A percentile compares a stretch with the other conserved stretches of the same genome.
Conservation (phyloP, 2,329 filamentous ascomycete species). For the Colletotrichum lentis region DNA sequence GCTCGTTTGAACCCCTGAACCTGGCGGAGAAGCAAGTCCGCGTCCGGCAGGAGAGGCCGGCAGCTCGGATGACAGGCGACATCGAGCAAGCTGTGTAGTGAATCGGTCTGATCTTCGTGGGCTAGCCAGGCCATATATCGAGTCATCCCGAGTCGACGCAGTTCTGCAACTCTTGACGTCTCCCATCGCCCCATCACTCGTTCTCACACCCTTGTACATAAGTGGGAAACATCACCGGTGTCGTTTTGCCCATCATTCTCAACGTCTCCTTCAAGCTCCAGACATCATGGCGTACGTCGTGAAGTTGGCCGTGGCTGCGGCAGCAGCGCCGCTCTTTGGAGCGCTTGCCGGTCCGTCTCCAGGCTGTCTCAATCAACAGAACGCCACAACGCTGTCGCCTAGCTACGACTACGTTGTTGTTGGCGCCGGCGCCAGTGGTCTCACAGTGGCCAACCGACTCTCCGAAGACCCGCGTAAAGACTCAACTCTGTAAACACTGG, state of each 20-base stretch:
- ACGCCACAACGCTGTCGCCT: constrained; percentile 20
- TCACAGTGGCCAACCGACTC: constrained; percentile 49
- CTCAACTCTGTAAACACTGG: neutral
- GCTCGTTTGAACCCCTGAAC: constrained; percentile 18
- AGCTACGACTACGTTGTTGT: constrained; percentile 47
- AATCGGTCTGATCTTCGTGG: constrained; percentile 6
- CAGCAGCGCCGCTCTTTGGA: constrained; percentile 31
- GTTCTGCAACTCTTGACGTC: constrained; percentile 5
- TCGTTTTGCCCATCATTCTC: neutral
- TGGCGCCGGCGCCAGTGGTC: constrained; percentile 49
- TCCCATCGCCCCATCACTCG: constrained; percentile 18
- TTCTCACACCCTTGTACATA: constrained; percentile 23
- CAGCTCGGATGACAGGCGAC: neutral
- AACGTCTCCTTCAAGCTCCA: neutral
- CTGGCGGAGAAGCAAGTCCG: constrained; percentile 20
- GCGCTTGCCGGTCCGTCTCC: constrained; percentile 28
- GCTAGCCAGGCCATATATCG: constrained; percentile 8
- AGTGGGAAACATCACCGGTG: constrained; percentile 6
- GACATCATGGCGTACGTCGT: constrained; percentile 20
- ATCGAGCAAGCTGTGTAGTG: neutral
- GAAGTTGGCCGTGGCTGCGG: constrained; percentile 31
- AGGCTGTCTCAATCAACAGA: constrained; percentile 6
- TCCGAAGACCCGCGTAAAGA: constrained; percentile 46
- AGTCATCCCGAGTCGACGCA: constrained; percentile 22
- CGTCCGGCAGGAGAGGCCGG: constrained; percentile 20